Evolutionary conservation across 2,329 filamentous ascomycete genomes (phyloP).

Genomic region (Ceratocystis albifundus): DNA sequence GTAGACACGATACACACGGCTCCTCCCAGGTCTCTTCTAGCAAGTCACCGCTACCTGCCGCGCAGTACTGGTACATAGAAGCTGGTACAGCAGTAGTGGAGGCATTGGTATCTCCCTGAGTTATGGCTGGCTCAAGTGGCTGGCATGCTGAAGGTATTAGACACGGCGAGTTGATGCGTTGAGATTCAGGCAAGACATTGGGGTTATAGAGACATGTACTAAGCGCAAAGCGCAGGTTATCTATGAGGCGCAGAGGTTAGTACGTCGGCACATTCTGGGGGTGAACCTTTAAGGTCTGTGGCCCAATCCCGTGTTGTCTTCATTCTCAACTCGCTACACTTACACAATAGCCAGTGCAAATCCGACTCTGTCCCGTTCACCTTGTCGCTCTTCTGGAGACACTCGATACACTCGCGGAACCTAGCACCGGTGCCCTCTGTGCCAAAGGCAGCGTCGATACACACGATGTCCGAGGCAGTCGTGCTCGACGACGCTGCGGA

Average conservation of each 20-base stretch:
- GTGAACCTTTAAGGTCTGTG: too few relatives aligned
- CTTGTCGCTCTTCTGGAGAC: slow-evolving; percentile 37
- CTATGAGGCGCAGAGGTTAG: slow-evolving; percentile 27
- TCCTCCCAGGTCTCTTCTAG: slow-evolving; percentile 28
- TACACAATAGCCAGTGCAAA: slow-evolving; percentile 39
- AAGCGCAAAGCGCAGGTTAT: slow-evolving; percentile 40
- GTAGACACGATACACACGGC: slow-evolving; percentile 36
- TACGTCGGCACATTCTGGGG: too few relatives aligned
- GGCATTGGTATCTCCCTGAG: slow-evolving; percentile 28
- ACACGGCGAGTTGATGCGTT: slow-evolving; percentile 34
- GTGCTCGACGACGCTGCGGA: slow-evolving; percentile 34
- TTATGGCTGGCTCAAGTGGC: slow-evolving; percentile 33
- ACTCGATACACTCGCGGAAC: slow-evolving; percentile 38
- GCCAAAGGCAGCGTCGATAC: slow-evolving; percentile 34
- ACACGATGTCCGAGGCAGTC: slow-evolving; percentile 38
- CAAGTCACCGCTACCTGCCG: slow-evolving; percentile 31
- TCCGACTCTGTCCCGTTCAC: slow-evolving; percentile 34
- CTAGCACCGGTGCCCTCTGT: slow-evolving; percentile 33
- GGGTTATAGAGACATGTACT: slow-evolving; percentile 37
- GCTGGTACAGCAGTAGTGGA: slow-evolving; percentile 24
- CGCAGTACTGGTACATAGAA: slow-evolving; percentile 35
- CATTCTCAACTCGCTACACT: slow-evolving; percentile 23
- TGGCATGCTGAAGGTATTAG: slow-evolving; percentile 34
- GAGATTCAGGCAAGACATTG: slow-evolving; percentile 29
- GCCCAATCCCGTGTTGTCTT: background rate